phyloP scores from a whole-genome alignment of 2,329 filamentous ascomycete species.

The Claviceps cyperi region DNA sequence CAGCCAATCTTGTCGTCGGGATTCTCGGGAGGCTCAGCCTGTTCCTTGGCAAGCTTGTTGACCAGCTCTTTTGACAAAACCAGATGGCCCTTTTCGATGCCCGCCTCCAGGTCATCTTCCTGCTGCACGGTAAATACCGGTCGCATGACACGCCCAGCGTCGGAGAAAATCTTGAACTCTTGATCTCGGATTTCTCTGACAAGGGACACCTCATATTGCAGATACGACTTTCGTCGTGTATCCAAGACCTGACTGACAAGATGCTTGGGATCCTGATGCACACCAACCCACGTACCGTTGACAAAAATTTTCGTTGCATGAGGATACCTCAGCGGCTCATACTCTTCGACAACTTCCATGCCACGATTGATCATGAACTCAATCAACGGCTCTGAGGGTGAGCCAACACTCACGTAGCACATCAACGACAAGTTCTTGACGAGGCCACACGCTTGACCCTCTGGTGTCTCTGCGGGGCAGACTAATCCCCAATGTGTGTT shows the following conservation, averaged over 20 bases:
- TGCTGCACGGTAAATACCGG: conserved; percentile 91
- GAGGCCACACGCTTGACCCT: conserved; percentile 94
- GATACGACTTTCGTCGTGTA: conserved; percentile 64
- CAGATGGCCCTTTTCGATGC: conserved; percentile 49
- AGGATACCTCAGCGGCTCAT: conserved; percentile 70
- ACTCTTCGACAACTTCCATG: conserved; percentile 95
- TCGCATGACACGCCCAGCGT: conserved; percentile 87
- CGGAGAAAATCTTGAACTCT: conserved; percentile 97
- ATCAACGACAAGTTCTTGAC: conserved; percentile 97
- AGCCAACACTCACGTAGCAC: conserved; percentile 96
- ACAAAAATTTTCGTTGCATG: conserved; percentile 96
- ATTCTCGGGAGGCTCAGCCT: conserved; percentile 50
- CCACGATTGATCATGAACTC: conserved; percentile 93
- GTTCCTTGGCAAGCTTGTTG: conserved; percentile 60
- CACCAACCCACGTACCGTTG: conserved; percentile 95
- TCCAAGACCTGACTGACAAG: conserved; percentile 67
- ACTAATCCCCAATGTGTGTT: conserved; percentile 98
- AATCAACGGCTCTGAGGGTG: conserved; percentile 75
- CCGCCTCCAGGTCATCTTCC: conserved; percentile 55
- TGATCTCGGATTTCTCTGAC: conserved; percentile 92
- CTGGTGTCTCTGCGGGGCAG: conserved; percentile 91
- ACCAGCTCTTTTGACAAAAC: conserved; percentile 71
- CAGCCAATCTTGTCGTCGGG: conserved; percentile 61
- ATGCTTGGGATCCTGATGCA: conserved; percentile 77
- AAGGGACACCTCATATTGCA: conserved; percentile 86